Conservation (phyloP, 768 basidiomycete genomes). For the Amyloporia xantha region DNA sequence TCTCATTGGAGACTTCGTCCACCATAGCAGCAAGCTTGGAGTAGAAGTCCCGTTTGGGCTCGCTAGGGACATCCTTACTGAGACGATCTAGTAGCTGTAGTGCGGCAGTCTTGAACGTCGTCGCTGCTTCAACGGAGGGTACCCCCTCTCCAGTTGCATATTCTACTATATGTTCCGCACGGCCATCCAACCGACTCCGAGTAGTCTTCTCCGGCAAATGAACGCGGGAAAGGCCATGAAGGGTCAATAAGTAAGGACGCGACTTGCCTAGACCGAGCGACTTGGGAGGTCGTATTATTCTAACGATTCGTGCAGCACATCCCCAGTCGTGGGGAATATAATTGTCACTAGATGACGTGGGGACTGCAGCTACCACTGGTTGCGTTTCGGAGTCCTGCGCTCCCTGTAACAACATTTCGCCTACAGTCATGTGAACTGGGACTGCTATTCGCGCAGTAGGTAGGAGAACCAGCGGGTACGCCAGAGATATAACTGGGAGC, state of each 20-base stretch:
- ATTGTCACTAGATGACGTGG: conserved; percentile 31
- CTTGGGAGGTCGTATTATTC: conserved; percentile 56
- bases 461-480: conserved; percentile 66
- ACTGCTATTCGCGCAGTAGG: conserved; percentile 67
- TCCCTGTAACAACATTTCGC: conserved; percentile 58
- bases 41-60: conserved; percentile 58
- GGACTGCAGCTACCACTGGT: conserved; percentile 64
- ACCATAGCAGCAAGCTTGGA: conserved; percentile 64
- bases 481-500: conserved; percentile 64
- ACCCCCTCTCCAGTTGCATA: conserved; percentile 31
- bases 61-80: conserved; percentile 33
- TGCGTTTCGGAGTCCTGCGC: conserved; percentile 65
- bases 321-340: conserved; percentile 46
- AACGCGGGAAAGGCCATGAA: conserved; percentile 67
- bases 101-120: conserved; percentile 66
- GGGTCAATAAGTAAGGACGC: conserved; percentile 60
- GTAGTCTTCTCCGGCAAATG: conserved; percentile 44
- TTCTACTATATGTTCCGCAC: conserved; percentile 21
- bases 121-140: conserved; percentile 49
- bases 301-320: conserved; percentile 63
- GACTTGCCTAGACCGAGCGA: conserved; percentile 34
- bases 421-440: conserved; percentile 54
- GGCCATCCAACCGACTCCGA: conserved; percentile 11
- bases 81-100: conserved; percentile 62
- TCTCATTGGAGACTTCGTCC: conserved; percentile 59